These are phyloP conservation scores for Alternaria atra DNA, from an alignment of 2,329 filamentous ascomycete species.

Conservation along the genomic window DNA sequence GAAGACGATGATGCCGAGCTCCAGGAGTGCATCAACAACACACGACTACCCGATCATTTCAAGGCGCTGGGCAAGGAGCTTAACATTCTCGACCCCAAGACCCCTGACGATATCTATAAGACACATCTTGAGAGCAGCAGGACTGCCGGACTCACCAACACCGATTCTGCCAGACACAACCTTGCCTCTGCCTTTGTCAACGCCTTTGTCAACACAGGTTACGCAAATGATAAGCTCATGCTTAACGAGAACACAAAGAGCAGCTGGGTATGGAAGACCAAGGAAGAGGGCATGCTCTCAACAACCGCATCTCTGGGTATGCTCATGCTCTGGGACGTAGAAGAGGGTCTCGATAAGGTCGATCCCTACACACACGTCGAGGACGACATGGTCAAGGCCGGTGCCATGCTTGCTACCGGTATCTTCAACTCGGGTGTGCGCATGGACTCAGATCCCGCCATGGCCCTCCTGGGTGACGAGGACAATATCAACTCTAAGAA, in stretches of 20 bases:
- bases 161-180: conserved; percentile 95
- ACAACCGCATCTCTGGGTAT: conserved; percentile 94
- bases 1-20: conserved; percentile 78
- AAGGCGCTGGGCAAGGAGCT: conserved; percentile 93
- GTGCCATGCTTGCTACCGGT: conserved; percentile 90
- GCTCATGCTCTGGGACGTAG: conserved; percentile 91
- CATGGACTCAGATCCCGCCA: conserved; percentile 86
- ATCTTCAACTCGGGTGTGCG: conserved; percentile 94
- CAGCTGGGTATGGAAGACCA: conserved; percentile 99
- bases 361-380: conserved; percentile 90
- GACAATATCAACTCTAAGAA: conserved; percentile 83
- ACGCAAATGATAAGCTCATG: conserved; percentile 98
- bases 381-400: conserved; percentile 87
- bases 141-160: conserved; percentile 90
- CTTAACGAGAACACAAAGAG: conserved; percentile 82
- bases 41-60: conserved; percentile 89
- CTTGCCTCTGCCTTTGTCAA: conserved; percentile 96
- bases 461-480: conserved; percentile 83
- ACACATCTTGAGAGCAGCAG: conserved; percentile 96
- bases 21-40: conserved; percentile 85
- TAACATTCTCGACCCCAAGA: conserved; percentile 95
- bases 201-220: conserved; percentile 95
- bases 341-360: conserved; percentile 89
- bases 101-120: conserved; percentile 99
- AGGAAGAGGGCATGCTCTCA: conserved; percentile 96